Evolutionary conservation across 2,329 filamentous ascomycete species (phyloP), one percentile per base, ranked within the genome.

Genomic region (Colletotrichum sublineola): DNA sequence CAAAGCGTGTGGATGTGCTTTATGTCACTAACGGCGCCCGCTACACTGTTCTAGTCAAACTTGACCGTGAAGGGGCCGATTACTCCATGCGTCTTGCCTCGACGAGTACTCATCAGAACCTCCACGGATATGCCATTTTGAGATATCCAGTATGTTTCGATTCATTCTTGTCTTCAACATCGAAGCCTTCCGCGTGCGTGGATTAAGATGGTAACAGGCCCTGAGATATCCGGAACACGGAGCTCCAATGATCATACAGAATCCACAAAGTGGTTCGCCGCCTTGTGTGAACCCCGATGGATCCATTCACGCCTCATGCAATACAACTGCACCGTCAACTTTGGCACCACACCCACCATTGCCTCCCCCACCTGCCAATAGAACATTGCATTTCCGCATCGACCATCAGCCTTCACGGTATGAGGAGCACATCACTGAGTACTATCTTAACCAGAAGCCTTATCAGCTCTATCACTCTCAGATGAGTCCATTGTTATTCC

Each of bases 21-120:
- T 75, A 77, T 0, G 75, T 89, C 6, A 81, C 81, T 69, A 89
- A 87, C 67, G 88, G 87, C 7, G 86, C 86, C 68, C 83, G 88
- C 3, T 88, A 85, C 75, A 87, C 87, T 0, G 80, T 89, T 0
- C 75, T 89, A 52, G 75, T 88, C 73, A 78, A 84, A 67, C 79
- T 89, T 2, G 78, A 84, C 40, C 67, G 18, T 15, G 82, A 84
- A 44, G 77, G 82, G 0, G 86, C 85, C 1, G 80, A 86, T 64
- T 91, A 88, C 77, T 85, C 84, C 3, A 85, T 91, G 38, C 88
- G 90, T 2, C 81, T 87, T 44, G 85, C 86, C 29, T 85, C 86
- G 18, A 80, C 81, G 7, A 82, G 81, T 36, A 78, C 82, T 3
- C 84, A 86, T 20, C 90, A 92, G 75, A 82, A 90, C 63, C 82